These are phyloP conservation scores for Leucogyrophana mollusca DNA, from an alignment of 768 basidiomycete species.

Conservation along the genomic window DNA sequence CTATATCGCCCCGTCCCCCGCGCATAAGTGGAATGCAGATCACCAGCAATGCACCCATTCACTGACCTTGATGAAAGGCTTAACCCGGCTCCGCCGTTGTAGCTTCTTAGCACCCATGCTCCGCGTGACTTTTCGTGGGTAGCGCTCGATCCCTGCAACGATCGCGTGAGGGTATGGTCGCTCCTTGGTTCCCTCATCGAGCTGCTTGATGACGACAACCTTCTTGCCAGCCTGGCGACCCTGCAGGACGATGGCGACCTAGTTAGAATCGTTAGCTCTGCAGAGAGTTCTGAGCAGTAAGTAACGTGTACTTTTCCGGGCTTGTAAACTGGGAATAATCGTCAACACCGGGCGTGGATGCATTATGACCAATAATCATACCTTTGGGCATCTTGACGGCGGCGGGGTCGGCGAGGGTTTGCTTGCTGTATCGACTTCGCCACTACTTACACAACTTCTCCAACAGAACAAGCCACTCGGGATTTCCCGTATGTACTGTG, in stretches of 20 bases:
- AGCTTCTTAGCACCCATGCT: conserved; percentile 97
- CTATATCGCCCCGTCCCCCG: conserved; percentile 35
- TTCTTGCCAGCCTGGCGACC: conserved; percentile 99
- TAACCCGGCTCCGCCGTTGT: conserved; percentile 90
- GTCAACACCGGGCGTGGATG: conserved; percentile 12
- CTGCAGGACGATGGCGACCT: conserved; percentile 97
- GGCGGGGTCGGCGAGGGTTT: conserved; percentile 26
- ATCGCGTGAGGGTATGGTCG: conserved; percentile 97
- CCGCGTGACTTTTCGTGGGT: conserved; percentile 96
- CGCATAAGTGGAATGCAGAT: too few species aligned
- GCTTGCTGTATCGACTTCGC: conserved; percentile 16
- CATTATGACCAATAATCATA: conserved; percentile 15
- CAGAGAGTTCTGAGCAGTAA: background rate
- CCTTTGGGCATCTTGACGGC: conserved; percentile 44
- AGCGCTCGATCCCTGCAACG: conserved; percentile 97
- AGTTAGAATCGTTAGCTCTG: conserved; percentile 1
- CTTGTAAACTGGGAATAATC: conserved; percentile 71
- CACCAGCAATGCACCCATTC: conserved; percentile 1
- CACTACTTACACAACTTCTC: conserved; percentile 6
- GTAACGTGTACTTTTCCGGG: conserved; percentile 75
- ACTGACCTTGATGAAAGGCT: conserved; percentile 98
- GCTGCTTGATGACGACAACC: conserved; percentile 97
- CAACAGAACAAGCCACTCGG: conserved; percentile 34
- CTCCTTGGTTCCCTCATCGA: conserved; percentile 96
- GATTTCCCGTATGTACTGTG: conserved; percentile 25